A percentile compares a stretch with the other conserved stretches of the same genome.
Evolutionary conservation across 2,329 filamentous ascomycete species (phyloP).

Genomic region (Aspergillus persii): DNA sequence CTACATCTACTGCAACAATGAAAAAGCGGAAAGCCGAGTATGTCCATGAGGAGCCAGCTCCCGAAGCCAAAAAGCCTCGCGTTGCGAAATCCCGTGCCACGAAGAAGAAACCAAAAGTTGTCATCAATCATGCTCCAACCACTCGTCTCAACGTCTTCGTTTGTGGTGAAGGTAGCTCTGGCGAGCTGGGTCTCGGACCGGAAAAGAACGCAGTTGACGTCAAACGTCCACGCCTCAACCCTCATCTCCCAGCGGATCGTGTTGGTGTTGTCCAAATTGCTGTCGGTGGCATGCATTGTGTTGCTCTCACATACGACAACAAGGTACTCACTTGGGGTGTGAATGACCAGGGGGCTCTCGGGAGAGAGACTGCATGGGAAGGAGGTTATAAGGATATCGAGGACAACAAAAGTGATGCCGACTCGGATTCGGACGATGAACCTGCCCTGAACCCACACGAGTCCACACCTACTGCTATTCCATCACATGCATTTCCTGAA

Average conservation of each 20-base stretch:
- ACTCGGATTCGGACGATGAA: slow-evolving; percentile 49
- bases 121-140: slow-evolving; percentile 63
- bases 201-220: slow-evolving; percentile 67
- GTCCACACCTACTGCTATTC: slow-evolving; percentile 53
- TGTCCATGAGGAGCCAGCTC: slow-evolving; percentile 25
- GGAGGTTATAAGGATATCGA: slow-evolving; percentile 58
- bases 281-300: slow-evolving; percentile 77
- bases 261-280: slow-evolving; percentile 72
- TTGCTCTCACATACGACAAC: slow-evolving; percentile 75
- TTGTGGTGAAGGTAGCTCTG: slow-evolving; percentile 76
- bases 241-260: slow-evolving; percentile 54
- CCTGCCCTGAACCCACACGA: slow-evolving; percentile 57
- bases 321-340: slow-evolving; percentile 84
- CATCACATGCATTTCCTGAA: slow-evolving; percentile 49
- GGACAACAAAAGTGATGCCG: slow-evolving; percentile 35
- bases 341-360: slow-evolving; percentile 79
- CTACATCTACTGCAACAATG: slow-evolving; percentile 16
- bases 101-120: slow-evolving; percentile 34
- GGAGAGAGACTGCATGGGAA: slow-evolving; percentile 68
- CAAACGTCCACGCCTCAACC: slow-evolving; percentile 70
- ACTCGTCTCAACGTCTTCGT: slow-evolving; percentile 68
- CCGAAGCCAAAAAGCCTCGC: slow-evolving; percentile 23
- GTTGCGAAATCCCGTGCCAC: slow-evolving; percentile 27
- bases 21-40: slow-evolving; percentile 38
- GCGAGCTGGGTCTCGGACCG: slow-evolving; percentile 75